These are phyloP conservation scores for Fraxinus albicans DNA, from an alignment of 305 asterid genomes.

Conservation along the genomic window DNA sequence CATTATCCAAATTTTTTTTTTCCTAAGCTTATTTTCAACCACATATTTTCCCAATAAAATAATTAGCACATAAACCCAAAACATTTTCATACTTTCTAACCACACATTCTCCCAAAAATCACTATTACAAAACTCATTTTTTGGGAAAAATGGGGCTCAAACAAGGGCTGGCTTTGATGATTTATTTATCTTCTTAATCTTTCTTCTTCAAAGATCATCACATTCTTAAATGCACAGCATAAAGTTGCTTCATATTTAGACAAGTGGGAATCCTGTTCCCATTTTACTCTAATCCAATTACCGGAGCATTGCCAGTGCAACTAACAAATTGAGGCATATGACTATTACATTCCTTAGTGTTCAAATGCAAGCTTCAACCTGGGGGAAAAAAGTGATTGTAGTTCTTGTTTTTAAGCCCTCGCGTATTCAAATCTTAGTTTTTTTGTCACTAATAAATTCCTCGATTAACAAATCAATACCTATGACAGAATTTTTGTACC, in stretches of 20 bases:
- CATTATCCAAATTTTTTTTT: too few relatives aligned
- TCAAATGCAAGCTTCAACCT: neutral
- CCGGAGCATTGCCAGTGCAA: slow-evolving; percentile 2
- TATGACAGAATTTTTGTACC: slow-evolving; percentile 41
- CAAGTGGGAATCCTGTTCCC: neutral
- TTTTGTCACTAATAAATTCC: neutral
- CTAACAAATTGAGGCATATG: slow-evolving; percentile 3
- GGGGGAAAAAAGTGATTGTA: neutral
- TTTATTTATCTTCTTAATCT: neutral
- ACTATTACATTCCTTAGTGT: slow-evolving; percentile 1
- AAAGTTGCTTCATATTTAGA: neutral
- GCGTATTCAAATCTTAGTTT: slow-evolving; percentile 17
- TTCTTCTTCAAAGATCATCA: slow-evolving; percentile 7
- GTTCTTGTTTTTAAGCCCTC: neutral
- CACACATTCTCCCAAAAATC: too few relatives aligned
- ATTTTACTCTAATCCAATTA: neutral
- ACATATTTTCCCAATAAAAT: too few relatives aligned
- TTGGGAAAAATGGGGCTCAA: too few relatives aligned
- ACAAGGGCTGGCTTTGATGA: neutral
- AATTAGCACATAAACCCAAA: too few relatives aligned
- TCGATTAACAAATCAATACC: slow-evolving; percentile 5
- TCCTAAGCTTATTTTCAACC: too few relatives aligned
- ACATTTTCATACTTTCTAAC: too few relatives aligned
- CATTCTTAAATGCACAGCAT: neutral
- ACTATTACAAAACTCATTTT: too few relatives aligned